A percentile compares a stretch with the other conserved stretches of the same genome.
Conservation (phyloP, 75 land plant species). For the Pinus albicaulis region DNA sequence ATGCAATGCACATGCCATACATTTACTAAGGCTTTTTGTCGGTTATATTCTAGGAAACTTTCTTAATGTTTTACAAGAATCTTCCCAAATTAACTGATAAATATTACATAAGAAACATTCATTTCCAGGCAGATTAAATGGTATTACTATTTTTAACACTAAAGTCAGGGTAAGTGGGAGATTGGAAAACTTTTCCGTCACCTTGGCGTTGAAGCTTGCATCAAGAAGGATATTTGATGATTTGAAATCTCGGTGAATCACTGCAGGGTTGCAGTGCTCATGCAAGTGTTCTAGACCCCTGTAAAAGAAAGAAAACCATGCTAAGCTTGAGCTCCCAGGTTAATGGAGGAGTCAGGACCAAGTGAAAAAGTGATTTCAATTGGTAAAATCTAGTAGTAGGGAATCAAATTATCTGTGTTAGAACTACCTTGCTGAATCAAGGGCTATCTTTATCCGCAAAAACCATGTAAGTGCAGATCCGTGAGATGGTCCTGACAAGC, state of each 20-base stretch:
- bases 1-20: too few relatives aligned
- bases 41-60: too few relatives aligned
- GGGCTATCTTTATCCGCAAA: slow-evolving; percentile 81
- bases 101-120: too few relatives aligned
- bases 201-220: slow-evolving; percentile 91
- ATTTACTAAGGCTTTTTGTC: too few relatives aligned
- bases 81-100: too few relatives aligned
- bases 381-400: background rate
- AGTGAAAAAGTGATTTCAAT: background rate
- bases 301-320: slow-evolving; percentile 7
- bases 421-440: slow-evolving; percentile 78
- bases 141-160: too few relatives aligned
- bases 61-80: too few relatives aligned
- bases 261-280: slow-evolving; percentile 79
- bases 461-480: slow-evolving; percentile 78
- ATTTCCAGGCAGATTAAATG: too few relatives aligned
- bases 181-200: slow-evolving; percentile 3
- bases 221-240: slow-evolving; percentile 94
- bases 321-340: background rate
- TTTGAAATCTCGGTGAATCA: slow-evolving; percentile 94
- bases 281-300: slow-evolving; percentile 92
- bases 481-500: slow-evolving; percentile 53
- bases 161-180: too few relatives aligned
- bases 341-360: background rate
- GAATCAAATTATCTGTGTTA: background rate